Conservation (phyloP, 495 filamentous ascomycete species). For the Chaetomium fimeti region DNA sequence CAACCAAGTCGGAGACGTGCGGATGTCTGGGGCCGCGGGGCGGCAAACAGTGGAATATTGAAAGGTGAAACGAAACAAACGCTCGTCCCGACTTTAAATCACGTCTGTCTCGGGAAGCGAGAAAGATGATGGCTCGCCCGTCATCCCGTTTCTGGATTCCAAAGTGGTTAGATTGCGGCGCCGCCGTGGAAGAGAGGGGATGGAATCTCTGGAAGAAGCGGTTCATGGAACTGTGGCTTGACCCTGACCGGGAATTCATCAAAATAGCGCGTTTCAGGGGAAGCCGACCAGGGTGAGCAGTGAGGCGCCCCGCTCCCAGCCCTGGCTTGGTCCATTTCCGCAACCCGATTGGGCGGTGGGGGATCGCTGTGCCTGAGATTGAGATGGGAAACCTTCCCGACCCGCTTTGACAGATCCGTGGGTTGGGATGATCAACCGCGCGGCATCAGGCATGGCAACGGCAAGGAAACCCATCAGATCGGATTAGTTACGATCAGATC, state of each 20-base stretch:
- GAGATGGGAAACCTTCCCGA: slow-evolving; percentile 6
- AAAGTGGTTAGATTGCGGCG: neutral
- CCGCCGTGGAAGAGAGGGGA: neutral
- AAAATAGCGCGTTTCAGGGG: slow-evolving; percentile 18
- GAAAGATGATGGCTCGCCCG: neutral
- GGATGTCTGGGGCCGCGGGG: neutral
- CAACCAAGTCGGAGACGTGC: neutral
- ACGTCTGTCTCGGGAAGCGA: slow-evolving; percentile 12
- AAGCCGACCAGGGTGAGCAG: neutral
- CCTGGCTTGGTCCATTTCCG: neutral
- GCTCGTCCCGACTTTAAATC: neutral
- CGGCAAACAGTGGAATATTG: slow-evolving; percentile 11
- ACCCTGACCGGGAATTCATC: neutral
- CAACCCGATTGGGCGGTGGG: slow-evolving; percentile 6
- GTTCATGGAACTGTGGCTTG: slow-evolving; percentile 18
- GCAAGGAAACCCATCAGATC: neutral
- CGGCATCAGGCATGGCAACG: neutral
- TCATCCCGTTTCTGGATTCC: neutral
- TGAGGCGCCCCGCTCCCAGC: neutral
- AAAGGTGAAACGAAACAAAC: slow-evolving; percentile 17
- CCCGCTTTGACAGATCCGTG: slow-evolving; percentile 1
- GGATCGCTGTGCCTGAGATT: slow-evolving; percentile 4
- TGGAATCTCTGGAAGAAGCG: neutral
- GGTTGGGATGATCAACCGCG: slow-evolving; percentile 17
- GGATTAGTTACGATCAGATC: neutral